Evolutionary conservation across 352 stramenopile species (phyloP), one percentile per base, ranked within the genome.

Genomic region (Halophytophthora batemanensis): DNA sequence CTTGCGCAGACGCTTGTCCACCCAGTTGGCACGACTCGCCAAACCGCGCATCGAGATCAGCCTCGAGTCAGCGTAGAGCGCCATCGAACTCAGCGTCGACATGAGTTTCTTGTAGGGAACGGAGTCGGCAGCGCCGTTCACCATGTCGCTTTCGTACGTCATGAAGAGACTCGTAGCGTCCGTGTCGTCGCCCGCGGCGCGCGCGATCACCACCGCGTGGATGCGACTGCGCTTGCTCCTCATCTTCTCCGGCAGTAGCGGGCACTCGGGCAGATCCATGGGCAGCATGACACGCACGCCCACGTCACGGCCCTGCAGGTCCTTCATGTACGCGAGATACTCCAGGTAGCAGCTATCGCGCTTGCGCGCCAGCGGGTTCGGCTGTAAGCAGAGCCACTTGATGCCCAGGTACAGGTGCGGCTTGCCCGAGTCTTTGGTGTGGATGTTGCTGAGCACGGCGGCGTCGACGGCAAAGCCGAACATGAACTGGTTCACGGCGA

Each of bases 321-420:
- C 83, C n/a, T 67, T 72, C 8, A 67, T 85, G 62, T 76, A 78
- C 39, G 78, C 71, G 35, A 91, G 76, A 54, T 88, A 90, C 63
- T 93, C 83, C 33, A 93, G 53, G 46, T 77, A 89, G 46, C 73
- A 82, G 49, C 76, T 73, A 66, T 93, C 77, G 29, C 73, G 66
- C 49, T 87, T 88, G 31, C 69, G 68, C 14, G 79, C 65, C 42
- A 90, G 73, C 49, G 74, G 56, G 14, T 74, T 74, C 34, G 74
- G 69, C 37, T 79, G 68, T 31, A 89, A 50, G 44, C 77, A 88
- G 23, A 81, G 58, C 83, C 83, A 93, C 53, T 93, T 93, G 69
- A 93, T 79, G 37, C 83, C 83, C 49, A 93, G 59, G 38, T 92
- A 93, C 45, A 73, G 18, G 40, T 83, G 66, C 1, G 71, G 52